Conservation (phyloP, 192 early-diverging fungal genomes). For the Umbelopsis sp. region DNA sequence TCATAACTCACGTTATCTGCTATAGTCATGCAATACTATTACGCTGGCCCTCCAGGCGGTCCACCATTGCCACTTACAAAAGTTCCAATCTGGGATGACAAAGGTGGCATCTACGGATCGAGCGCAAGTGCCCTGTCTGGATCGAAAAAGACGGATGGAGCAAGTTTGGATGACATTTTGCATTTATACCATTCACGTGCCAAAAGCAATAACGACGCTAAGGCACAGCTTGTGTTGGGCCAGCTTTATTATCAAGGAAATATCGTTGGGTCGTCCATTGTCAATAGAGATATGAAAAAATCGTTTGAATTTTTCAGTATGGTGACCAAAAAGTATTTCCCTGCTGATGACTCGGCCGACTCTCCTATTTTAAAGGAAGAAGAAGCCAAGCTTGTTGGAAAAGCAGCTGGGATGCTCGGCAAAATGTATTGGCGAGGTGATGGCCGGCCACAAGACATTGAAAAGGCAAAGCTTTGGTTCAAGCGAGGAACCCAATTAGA, state of each 20-base stretch:
- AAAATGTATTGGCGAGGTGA: constrained; percentile 93
- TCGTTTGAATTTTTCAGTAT: constrained; percentile 63
- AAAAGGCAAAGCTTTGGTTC: constrained; percentile 80
- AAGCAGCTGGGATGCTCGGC: constrained; percentile 82
- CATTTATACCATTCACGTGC: constrained; percentile 75
- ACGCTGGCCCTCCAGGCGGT: constrained; percentile 83
- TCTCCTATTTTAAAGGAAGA: not conserved
- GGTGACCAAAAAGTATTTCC: constrained; percentile 44
- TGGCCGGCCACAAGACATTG: constrained; percentile 63
- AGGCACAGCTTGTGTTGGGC: constrained; percentile 74
- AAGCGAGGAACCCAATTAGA: constrained; percentile 62
- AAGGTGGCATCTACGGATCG: constrained; percentile 87
- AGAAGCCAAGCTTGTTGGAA: constrained; percentile 45
- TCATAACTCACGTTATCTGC: not conserved
- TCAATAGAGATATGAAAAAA: constrained; percentile 59
- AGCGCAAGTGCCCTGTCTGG: constrained; percentile 62
- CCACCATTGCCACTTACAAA: constrained; percentile 68
- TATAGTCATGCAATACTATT: constrained; percentile 66
- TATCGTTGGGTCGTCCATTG: constrained; percentile 34
- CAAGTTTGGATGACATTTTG: constrained; percentile 73
- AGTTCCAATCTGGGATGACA: constrained; percentile 70
- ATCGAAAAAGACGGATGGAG: constrained; percentile 45
- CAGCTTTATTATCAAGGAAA: constrained; percentile 81
- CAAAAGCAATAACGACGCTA: constrained; percentile 54
- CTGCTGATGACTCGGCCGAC: not conserved